Base-by-base conservation (phyloP, 768 basidiomycete species). In the Mycena galericulata region DNA sequence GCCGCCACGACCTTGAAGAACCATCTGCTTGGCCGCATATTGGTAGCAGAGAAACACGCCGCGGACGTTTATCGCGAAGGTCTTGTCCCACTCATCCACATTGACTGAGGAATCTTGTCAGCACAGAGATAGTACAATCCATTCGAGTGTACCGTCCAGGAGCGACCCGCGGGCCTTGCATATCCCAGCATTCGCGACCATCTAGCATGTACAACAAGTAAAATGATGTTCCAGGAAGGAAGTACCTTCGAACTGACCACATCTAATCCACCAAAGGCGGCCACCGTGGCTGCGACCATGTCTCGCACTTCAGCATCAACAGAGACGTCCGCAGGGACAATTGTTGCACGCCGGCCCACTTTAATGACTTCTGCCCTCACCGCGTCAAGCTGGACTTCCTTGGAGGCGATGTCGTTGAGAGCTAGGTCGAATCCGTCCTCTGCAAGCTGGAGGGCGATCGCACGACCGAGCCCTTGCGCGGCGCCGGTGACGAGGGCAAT, bases 391-490 rank as follows among this genome's bases (percentile, higher is more conserved):
- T 59, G 34, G 4, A 41, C 47, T 10, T 32, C 30, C 12, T 76
- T 68, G 26, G 68, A 45, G 22, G 70, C 34, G 17, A 78, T 63
- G 45, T 79, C 78, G 53, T 74, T 75, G 20, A 79, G 58, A 9
- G 68, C 78, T 20, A 79, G 71, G 64, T 78, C 72, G 27, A 76
- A 68, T 6, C 78, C 78, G 36, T 79, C 78, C 0, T 60, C 66
- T 9, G 77, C 77, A n/a, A 79, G 77, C 12, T 74, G 65, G 3
- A 77, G 58, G 1, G 75, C 75, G 27, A 78, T 77, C 17, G 73
- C 71, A 11, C 62, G 62, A 17, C 78, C 78, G 40, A 79, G 76
- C 6, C 78, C 78, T 67, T 78, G 77, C 4, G 78, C 78, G 15
- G 78, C 74, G 11, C 77, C 77, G 2, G 76, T 77, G 14, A 77